Evolutionary conservation across 352 stramenopile species (phyloP).

Genomic region (Phytophthora sp.): DNA sequence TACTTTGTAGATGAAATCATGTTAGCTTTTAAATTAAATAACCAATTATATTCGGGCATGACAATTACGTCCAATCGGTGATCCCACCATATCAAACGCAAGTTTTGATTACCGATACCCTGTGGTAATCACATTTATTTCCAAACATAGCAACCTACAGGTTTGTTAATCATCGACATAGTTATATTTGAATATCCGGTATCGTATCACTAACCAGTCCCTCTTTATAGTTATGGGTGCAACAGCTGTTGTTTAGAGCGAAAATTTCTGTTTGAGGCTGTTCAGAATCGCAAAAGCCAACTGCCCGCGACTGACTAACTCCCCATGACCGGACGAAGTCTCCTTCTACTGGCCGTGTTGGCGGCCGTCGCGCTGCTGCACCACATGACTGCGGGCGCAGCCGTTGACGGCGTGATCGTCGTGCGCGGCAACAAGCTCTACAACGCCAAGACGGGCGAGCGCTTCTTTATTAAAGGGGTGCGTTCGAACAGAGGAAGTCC

Average conservation of each 20-base stretch:
- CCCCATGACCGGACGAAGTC: slow-evolving; percentile 28
- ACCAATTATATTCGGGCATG: slow-evolving; percentile 8
- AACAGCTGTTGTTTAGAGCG: slow-evolving; percentile 10
- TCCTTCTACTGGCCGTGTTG: slow-evolving; percentile 32
- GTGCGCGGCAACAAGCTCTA: slow-evolving; percentile 91
- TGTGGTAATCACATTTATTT: too few species aligned
- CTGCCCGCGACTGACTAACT: slow-evolving; percentile 23
- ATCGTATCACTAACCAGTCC: background rate
- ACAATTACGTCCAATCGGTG: slow-evolving; percentile 24
- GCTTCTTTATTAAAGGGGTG: slow-evolving; percentile 89
- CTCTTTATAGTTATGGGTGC: slow-evolving; percentile 28
- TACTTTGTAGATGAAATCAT: too few species aligned
- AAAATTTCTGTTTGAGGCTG: slow-evolving; percentile 23
- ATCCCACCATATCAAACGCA: slow-evolving; percentile 13
- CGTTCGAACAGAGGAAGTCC: slow-evolving; percentile 42
- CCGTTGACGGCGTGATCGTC: slow-evolving; percentile 61
- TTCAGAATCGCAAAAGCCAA: slow-evolving; percentile 7
- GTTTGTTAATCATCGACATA: too few species aligned
- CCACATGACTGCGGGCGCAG: slow-evolving; percentile 17
- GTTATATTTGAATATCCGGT: background rate
- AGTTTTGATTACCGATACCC: background rate
- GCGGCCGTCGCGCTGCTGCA: slow-evolving; percentile 25
- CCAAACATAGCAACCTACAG: too few species aligned
- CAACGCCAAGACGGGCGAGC: slow-evolving; percentile 78
- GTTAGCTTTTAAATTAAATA: too few species aligned